phyloP scores from a whole-genome alignment of 2,329 filamentous ascomycete species.

The Ophiocordyceps australis region DNA sequence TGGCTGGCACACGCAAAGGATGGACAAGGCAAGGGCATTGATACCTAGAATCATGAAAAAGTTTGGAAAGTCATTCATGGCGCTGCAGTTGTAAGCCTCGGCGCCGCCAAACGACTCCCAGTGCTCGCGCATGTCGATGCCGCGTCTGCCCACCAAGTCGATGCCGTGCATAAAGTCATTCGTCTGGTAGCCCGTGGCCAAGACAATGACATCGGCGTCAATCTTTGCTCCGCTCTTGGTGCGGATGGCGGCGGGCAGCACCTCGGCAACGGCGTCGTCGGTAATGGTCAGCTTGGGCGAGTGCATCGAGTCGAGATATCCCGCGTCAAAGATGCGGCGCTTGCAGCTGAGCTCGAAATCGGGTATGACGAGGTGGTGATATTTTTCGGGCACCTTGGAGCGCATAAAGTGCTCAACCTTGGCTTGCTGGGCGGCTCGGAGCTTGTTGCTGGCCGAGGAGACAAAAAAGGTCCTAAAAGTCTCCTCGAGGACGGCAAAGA shows the following conservation, averaged over 20 bases:
- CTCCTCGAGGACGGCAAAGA: constrained; percentile 19
- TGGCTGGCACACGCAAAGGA: no score
- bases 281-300: constrained; percentile 26
- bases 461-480: constrained; percentile 17
- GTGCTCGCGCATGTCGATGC: constrained; percentile 29
- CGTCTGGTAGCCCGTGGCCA: constrained; percentile 43
- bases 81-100: constrained; percentile 40
- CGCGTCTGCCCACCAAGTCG: constrained; percentile 28
- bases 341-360: constrained; percentile 47
- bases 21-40: no score
- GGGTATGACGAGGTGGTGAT: constrained; percentile 41
- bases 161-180: constrained; percentile 34
- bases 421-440: constrained; percentile 17
- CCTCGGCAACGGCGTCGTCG: constrained; percentile 25
- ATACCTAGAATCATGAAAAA: constrained; percentile 42
- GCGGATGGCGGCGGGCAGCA: constrained; percentile 22
- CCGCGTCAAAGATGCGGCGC: constrained; percentile 39
- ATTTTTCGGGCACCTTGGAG: constrained; percentile 33
- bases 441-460: constrained; percentile 15
- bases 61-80: constrained; percentile 43
- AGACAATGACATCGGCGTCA: constrained; percentile 39
- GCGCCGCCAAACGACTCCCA: constrained; percentile 42
- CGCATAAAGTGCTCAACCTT: constrained; percentile 21
- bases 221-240: constrained; percentile 17
- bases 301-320: constrained; percentile 34